Evolutionary conservation across 2,329 filamentous ascomycete genomes (phyloP).

Genomic region (Colletotrichum sp.): DNA sequence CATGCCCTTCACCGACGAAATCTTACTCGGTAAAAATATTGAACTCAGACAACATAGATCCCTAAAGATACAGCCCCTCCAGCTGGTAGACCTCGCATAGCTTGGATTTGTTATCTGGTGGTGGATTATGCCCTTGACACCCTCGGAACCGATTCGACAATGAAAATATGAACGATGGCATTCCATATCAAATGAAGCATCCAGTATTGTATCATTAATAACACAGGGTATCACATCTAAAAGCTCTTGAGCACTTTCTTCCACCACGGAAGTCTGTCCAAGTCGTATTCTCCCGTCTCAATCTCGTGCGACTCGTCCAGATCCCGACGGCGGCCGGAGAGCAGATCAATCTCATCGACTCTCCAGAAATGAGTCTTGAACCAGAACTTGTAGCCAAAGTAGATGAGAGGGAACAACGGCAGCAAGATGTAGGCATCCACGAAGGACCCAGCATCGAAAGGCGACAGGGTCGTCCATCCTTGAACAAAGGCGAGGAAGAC

Average conservation of each 20-base stretch:
- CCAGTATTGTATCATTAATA: not conserved
- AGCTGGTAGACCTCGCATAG: too few relatives aligned
- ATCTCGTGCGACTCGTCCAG: constrained; percentile 50
- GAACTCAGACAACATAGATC: not conserved
- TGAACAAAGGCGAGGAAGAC: constrained; percentile 65
- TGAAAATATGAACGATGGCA: too few relatives aligned
- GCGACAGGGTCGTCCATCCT: constrained; percentile 64
- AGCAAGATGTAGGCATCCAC: constrained; percentile 69
- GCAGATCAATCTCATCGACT: constrained; percentile 59
- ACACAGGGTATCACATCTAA: constrained; percentile 27
- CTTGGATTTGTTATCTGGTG: too few relatives aligned
- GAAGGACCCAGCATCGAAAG: constrained; percentile 63
- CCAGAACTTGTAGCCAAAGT: constrained; percentile 57
- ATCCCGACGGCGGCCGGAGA: constrained; percentile 59
- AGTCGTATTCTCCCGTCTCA: constrained; percentile 28
- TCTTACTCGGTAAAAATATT: not conserved
- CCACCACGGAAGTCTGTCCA: constrained; percentile 41
- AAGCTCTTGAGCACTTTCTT: constrained; percentile 46
- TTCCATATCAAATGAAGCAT: not conserved
- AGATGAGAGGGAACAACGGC: constrained; percentile 64
- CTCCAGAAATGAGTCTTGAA: constrained; percentile 58
- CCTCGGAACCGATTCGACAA: too few relatives aligned
- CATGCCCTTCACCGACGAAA: not conserved
- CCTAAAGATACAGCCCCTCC: not conserved
- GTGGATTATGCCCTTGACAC: too few relatives aligned